Evolutionary conservation across 2,329 filamentous ascomycete genomes (phyloP).

Genomic region (Parascedosporium putredinis): DNA sequence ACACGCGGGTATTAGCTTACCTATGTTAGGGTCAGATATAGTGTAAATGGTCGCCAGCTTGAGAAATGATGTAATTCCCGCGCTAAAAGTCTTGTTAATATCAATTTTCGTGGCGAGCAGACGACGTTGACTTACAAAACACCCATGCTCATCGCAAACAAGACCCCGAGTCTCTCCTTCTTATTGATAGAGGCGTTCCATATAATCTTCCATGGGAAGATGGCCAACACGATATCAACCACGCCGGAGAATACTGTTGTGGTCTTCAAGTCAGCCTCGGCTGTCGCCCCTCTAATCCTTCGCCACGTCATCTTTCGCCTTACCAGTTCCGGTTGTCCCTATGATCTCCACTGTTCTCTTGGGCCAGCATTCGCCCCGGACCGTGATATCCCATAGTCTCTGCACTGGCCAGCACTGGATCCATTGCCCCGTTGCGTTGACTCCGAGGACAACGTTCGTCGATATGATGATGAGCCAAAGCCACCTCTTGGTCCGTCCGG

Average conservation of each 20-base stretch:
- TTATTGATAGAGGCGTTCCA: slow-evolving; percentile 26
- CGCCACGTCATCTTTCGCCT: slow-evolving; percentile 3
- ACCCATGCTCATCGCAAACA: slow-evolving; percentile 31
- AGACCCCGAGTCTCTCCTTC: slow-evolving; percentile 27
- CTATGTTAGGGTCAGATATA: slow-evolving; percentile 13
- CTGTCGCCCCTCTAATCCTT: neutral
- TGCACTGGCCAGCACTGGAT: slow-evolving; percentile 11
- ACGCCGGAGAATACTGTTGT: slow-evolving; percentile 19
- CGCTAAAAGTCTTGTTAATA: slow-evolving; percentile 14
- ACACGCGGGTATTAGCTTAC: neutral
- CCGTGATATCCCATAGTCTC: slow-evolving; percentile 15
- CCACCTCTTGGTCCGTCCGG: slow-evolving; percentile 11
- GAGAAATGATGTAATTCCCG: slow-evolving; percentile 19
- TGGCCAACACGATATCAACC: slow-evolving; percentile 27
- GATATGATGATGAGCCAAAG: slow-evolving; percentile 15
- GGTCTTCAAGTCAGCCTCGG: neutral
- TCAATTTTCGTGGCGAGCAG: neutral
- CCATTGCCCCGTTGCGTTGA: slow-evolving; percentile 13
- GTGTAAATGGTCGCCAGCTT: slow-evolving; percentile 17
- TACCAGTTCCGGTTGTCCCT: slow-evolving; percentile 7
- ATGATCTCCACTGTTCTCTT: neutral
- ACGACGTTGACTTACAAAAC: slow-evolving; percentile 21
- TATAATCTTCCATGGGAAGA: slow-evolving; percentile 29
- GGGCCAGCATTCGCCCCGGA: slow-evolving; percentile 19
- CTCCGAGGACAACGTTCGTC: slow-evolving; percentile 15